phyloP scores from a whole-genome alignment of 2,329 filamentous ascomycete genomes.

The Neoscytalidium dimidiatum region DNA sequence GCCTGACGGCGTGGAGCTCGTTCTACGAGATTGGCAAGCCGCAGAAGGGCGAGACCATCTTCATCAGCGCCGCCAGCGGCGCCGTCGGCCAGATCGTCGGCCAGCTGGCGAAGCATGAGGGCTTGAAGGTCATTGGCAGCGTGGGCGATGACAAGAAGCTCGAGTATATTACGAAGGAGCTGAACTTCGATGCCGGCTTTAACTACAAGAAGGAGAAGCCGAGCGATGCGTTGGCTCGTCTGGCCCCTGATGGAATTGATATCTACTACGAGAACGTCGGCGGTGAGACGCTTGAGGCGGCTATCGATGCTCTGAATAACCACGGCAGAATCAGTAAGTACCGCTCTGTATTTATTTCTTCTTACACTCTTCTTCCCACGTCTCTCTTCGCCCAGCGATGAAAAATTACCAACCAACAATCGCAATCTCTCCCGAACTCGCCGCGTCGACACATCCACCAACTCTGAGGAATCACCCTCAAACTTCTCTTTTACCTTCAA shows the following conservation, averaged over 20 bases:
- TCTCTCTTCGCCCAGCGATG: no score
- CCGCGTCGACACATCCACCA: not conserved
- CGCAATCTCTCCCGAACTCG: not conserved
- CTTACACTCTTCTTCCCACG: not conserved
- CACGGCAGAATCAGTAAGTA: constrained; percentile 66
- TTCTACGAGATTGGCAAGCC: constrained; percentile 76
- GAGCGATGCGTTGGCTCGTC: constrained; percentile 64
- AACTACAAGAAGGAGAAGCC: constrained; percentile 87
- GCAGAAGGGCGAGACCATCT: constrained; percentile 78
- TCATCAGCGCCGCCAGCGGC: constrained; percentile 76
- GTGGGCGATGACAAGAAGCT: constrained; percentile 81
- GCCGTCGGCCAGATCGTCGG: constrained; percentile 83
- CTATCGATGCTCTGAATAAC: constrained; percentile 63
- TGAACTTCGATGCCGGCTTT: constrained; percentile 74
- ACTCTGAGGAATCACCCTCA: not conserved
- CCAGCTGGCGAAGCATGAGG: constrained; percentile 80
- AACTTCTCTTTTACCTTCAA: no score
- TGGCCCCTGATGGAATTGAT: constrained; percentile 77
- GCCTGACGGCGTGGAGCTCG: constrained; percentile 72
- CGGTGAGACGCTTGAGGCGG: constrained; percentile 71
- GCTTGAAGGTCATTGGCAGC: constrained; percentile 75
- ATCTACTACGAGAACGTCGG: constrained; percentile 84
- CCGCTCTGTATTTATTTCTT: not conserved
- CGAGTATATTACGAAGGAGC: constrained; percentile 69
- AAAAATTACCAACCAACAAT: not conserved